A percentile compares a stretch with the other conserved stretches of the same genome.
phyloP scores from a whole-genome alignment of 208 protist species.

The Herpetomonas tarakana region DNA sequence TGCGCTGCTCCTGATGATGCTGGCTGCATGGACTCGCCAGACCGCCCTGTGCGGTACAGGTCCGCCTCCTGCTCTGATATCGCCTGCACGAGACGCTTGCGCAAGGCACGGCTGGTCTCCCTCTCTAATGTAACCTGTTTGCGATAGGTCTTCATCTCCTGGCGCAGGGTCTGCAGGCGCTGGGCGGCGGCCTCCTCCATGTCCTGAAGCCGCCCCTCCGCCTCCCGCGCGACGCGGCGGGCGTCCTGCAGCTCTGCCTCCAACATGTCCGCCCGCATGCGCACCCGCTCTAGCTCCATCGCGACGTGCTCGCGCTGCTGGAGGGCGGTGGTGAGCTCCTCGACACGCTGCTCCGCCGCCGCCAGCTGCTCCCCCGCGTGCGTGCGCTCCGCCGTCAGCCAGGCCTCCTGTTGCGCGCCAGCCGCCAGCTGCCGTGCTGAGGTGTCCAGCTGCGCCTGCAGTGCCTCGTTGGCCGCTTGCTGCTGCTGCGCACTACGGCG shows the following conservation, averaged over 20 bases:
- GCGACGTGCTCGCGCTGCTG: constrained; percentile 24
- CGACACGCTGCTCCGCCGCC: constrained; percentile 35
- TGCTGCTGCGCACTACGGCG: constrained; percentile 14
- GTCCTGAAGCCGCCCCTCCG: constrained; percentile 35
- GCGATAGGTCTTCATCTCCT: constrained; percentile 49
- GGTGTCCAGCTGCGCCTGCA: constrained; percentile 23
- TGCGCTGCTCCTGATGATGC: neutral
- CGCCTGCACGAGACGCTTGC: constrained; percentile 48
- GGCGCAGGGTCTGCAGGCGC: constrained; percentile 31
- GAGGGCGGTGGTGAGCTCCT: constrained; percentile 33
- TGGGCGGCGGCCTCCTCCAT: constrained; percentile 48
- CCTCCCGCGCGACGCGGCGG: constrained; percentile 25
- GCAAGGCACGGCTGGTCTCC: constrained; percentile 47
- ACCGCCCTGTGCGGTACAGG: neutral
- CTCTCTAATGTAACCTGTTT: constrained; percentile 40
- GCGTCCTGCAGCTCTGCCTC: constrained; percentile 45
- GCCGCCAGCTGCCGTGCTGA: constrained; percentile 28
- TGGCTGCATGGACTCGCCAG: neutral
- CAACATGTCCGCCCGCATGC: constrained; percentile 36
- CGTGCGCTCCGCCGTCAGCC: constrained; percentile 41
- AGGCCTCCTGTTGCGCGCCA: constrained; percentile 59
- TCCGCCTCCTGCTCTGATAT: constrained; percentile 50
- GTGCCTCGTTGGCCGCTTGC: constrained; percentile 12
- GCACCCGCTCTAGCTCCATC: constrained; percentile 49
- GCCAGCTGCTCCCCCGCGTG: constrained; percentile 40